A percentile compares a stretch with the other conserved stretches of the same genome.
These are phyloP conservation scores for Friedmanniomyces simplex DNA, from an alignment of 495 filamentous ascomycete species.

Conservation along the genomic window DNA sequence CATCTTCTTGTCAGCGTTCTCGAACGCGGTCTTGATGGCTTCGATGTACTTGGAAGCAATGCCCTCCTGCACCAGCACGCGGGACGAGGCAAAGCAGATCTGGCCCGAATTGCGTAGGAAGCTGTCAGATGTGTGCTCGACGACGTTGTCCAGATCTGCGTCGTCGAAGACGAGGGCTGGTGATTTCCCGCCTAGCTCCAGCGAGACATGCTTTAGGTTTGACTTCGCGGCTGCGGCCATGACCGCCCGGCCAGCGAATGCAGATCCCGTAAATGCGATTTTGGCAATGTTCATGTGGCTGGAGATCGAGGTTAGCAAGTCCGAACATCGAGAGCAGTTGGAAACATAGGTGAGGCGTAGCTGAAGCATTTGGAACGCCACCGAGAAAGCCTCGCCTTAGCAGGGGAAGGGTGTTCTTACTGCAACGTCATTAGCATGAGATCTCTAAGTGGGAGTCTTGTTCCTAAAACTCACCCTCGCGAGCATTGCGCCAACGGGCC, in stretches of 20 bases:
- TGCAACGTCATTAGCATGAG: too few relatives aligned
- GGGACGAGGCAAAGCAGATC: slow-evolving; percentile 23
- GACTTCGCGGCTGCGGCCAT: slow-evolving; percentile 27
- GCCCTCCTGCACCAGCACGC: slow-evolving; percentile 28
- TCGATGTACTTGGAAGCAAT: slow-evolving; percentile 29
- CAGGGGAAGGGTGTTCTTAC: too few relatives aligned
- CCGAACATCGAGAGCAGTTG: too few relatives aligned
- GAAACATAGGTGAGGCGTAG: too few relatives aligned
- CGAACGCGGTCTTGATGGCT: slow-evolving; percentile 26
- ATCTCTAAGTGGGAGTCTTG: too few relatives aligned
- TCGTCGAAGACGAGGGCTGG: slow-evolving; percentile 31
- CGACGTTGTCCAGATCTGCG: slow-evolving; percentile 29
- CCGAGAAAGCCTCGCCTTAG: too few relatives aligned
- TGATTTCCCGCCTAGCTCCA: slow-evolving; percentile 33
- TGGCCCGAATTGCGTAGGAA: slow-evolving; percentile 26
- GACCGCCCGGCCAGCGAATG: slow-evolving; percentile 25
- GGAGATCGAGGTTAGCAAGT: too few relatives aligned
- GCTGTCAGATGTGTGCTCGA: slow-evolving; percentile 11
- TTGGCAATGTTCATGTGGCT: slow-evolving; percentile 31
- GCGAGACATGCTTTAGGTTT: slow-evolving; percentile 31
- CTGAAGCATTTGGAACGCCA: too few relatives aligned
- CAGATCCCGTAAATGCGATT: slow-evolving; percentile 31
- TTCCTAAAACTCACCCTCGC: slow-evolving; percentile 1
- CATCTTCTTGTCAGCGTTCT: slow-evolving; percentile 22
- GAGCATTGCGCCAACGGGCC: slow-evolving; percentile 24